These are phyloP conservation scores for Teratosphaeria destructans DNA, from an alignment of 2,329 filamentous ascomycete species.

Conservation along the genomic window DNA sequence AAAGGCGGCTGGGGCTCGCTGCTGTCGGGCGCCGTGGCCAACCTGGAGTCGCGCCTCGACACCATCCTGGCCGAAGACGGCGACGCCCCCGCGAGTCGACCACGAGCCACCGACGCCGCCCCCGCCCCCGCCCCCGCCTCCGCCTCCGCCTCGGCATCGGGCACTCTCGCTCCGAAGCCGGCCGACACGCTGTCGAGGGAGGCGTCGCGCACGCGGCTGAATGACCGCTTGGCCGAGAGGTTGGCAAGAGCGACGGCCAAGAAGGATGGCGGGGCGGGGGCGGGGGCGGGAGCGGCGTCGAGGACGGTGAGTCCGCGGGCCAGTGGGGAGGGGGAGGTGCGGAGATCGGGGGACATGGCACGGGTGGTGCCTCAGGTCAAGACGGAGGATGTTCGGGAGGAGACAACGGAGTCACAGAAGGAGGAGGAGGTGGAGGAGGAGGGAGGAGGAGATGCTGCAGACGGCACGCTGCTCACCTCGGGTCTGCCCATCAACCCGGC, in stretches of 20 bases:
- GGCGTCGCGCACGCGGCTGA: neutral
- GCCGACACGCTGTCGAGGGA: slow-evolving; percentile 4
- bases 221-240: slow-evolving; percentile 53
- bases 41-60: slow-evolving; percentile 86
- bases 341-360: slow-evolving; percentile 22
- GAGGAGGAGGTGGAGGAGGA: neutral
- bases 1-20: slow-evolving; percentile 42
- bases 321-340: slow-evolving; percentile 35
- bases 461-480: slow-evolving; percentile 18
- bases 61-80: slow-evolving; percentile 78
- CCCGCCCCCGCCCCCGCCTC: too few relatives aligned
- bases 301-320: slow-evolving; percentile 37
- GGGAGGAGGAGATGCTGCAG: neutral
- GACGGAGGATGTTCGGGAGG: slow-evolving; percentile 1
- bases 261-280: slow-evolving; percentile 44
- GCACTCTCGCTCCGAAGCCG: neutral
- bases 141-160: neutral
- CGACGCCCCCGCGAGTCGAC: slow-evolving; percentile 37
- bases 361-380: slow-evolving; percentile 1
- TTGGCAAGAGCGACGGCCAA: slow-evolving; percentile 78
- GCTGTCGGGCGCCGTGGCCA: slow-evolving; percentile 81
- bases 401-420: neutral
- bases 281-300: slow-evolving; percentile 40
- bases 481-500: slow-evolving; percentile 26
- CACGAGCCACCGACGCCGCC: slow-evolving; percentile 13